Base-by-base conservation (phyloP, 2,329 filamentous ascomycete genomes). In the Sporothrix euskadiensis region DNA sequence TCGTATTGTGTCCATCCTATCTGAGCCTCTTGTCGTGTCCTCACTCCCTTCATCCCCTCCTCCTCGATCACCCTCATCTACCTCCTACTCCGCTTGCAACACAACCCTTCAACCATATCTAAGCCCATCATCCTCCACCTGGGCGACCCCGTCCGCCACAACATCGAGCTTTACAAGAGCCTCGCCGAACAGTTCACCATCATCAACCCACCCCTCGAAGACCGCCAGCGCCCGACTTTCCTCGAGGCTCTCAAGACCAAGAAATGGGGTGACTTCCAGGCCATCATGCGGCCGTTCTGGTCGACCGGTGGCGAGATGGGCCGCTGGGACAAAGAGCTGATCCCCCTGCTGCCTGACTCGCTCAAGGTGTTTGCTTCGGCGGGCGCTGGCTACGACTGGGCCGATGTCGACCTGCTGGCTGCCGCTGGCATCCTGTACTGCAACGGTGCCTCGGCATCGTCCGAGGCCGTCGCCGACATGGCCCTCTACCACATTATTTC, bases 381-480 rank as follows among this genome's bases (percentile, higher is more conserved):
- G 5, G 90, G 90, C 6, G 89, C 89, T 7, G 85, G 90, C 32
- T 91, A 89, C 78, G 89, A 91, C 80, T 91, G 89, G 89, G 89
- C 88, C 1, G 88, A 91, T 76, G 88, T 87, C 44, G 84, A 88
- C 77, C 80, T 88, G 1, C 79, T 94, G 71, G 91, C 88, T 1
- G 84, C 88, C 75, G 63, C 74, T 86, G 87, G 89, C 56, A 87
- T 92, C 74, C 81, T 91, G 70, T 94, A 93, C 82, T 93, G 91
- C 84, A 93, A 94, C 81, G 87, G 88, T 3, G 91, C 90, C 2
- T 86, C 88, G 1, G 90, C 91, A 0, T 90, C 90, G 52, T 89
- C 90, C 6, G 91, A 93, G 78, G 88, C 90, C 7, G 91, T 93
- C 1, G 91, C 91, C 69, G 92, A 94, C 80, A 88, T 92, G 75